Evolutionary conservation across 2,329 filamentous ascomycete species (phyloP).

Genomic region (Colletotrichum sublineola): DNA sequence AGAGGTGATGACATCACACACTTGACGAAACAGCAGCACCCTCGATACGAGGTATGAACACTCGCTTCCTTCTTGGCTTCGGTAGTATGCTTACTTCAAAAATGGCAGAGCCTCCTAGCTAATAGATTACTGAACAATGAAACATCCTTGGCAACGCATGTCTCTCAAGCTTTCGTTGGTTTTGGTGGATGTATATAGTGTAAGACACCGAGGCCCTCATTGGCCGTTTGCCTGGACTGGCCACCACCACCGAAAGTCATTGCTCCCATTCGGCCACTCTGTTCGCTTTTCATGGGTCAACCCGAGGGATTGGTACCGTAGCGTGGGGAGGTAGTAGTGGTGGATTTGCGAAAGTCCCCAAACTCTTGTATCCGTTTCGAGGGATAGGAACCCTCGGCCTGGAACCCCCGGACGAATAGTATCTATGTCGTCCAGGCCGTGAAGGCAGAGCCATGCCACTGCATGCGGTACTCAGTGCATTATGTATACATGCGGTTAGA

Average conservation of each 20-base stretch:
- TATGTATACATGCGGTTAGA: background rate
- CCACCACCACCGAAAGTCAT: background rate
- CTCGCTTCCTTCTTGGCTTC: background rate
- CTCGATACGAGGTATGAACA: no score
- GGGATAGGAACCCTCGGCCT: background rate
- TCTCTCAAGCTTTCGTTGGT: background rate
- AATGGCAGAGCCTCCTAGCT: background rate
- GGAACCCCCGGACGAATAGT: background rate
- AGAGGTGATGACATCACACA: background rate
- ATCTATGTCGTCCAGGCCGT: background rate
- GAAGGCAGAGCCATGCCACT: no score
- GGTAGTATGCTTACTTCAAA: background rate
- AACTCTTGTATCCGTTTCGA: background rate
- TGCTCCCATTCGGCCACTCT: background rate
- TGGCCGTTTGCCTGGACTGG: background rate
- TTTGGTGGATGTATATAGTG: background rate
- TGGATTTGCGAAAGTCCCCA: background rate
- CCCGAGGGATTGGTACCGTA: background rate
- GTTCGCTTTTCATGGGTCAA: slow-evolving; percentile 4
- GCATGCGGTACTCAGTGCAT: background rate
- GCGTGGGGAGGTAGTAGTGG: background rate
- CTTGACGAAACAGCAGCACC: background rate
- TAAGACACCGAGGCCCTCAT: background rate
- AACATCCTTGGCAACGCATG: background rate
- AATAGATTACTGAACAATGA: background rate